phyloP scores from a whole-genome alignment of 176 grass and related monocot species.

The Oryza punctata region DNA sequence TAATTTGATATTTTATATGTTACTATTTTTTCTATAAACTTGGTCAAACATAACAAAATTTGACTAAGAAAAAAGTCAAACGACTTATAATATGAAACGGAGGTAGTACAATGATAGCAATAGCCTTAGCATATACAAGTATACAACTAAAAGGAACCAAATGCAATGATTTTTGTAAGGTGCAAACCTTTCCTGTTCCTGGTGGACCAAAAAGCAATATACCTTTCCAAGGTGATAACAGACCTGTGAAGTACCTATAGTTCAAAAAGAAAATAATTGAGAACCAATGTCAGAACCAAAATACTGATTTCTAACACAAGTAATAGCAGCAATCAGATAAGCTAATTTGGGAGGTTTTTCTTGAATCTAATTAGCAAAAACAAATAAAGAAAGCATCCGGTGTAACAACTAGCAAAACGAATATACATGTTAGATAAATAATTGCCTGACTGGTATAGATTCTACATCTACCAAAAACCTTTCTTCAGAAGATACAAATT shows the following conservation, averaged over 20 bases:
- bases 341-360: neutral
- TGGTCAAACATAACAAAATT: too few relatives aligned
- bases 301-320: neutral
- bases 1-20: too few relatives aligned
- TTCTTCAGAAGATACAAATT: neutral
- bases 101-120: neutral
- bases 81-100: too few relatives aligned
- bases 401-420: slow-evolving; percentile 7
- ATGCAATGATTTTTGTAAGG: neutral
- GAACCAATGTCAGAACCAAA: neutral
- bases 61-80: too few relatives aligned
- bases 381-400: neutral
- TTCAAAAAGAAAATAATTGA: neutral
- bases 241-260: slow-evolving; percentile 64
- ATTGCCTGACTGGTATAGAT: neutral
- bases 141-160: neutral
- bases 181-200: slow-evolving; percentile 73
- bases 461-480: slow-evolving; percentile 6
- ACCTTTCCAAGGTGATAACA: slow-evolving; percentile 74
- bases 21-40: too few relatives aligned
- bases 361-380: slow-evolving; percentile 14
- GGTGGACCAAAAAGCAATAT: slow-evolving; percentile 75
- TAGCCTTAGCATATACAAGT: neutral
- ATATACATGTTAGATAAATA: neutral
- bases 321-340: neutral